Percentiles rank a stretch among this genome's conserved stretches.
Conservation (phyloP, 768 basidiomycete genomes). For the Lentinus tigrinus region DNA sequence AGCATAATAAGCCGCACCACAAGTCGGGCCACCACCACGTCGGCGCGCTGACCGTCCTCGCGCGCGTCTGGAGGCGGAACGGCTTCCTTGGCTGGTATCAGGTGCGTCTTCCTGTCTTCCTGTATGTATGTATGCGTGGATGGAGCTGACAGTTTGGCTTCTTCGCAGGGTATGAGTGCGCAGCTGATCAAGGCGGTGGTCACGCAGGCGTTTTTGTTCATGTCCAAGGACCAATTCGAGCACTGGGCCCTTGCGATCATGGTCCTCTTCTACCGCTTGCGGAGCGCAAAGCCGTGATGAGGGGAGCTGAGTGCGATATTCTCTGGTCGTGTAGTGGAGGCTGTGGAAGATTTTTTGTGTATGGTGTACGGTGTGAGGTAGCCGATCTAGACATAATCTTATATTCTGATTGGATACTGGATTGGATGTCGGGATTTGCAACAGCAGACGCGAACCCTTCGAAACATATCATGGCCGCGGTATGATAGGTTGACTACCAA, state of each 20-base stretch:
- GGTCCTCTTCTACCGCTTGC: constrained; percentile 37
- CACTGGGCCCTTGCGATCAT: constrained; percentile 78
- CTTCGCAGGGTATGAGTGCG: constrained; percentile 83
- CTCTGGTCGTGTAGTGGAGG: no score
- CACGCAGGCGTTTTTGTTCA: constrained; percentile 92
- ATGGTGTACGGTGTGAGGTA: no score
- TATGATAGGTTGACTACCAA: no score
- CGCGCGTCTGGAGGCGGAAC: constrained; percentile 67
- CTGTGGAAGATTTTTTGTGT: no score
- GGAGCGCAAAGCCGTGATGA: background rate
- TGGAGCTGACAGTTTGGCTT: background rate
- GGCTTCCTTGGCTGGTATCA: constrained; percentile 96
- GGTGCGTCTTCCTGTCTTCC: constrained; percentile 44
- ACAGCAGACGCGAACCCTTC: no score
- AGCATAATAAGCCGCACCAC: constrained; percentile 42
- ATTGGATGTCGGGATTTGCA: no score
- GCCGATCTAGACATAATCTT: no score
- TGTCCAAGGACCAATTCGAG: constrained; percentile 98
- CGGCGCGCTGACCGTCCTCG: constrained; percentile 78
- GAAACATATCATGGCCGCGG: no score
- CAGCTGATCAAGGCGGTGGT: constrained; percentile 96
- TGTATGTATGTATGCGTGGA: background rate
- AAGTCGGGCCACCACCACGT: constrained; percentile 44
- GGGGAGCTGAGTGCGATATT: no score
- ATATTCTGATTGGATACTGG: no score